Base-by-base conservation (phyloP, 106 monocot genomes). In the Acanthochlamys bracteata region DNA sequence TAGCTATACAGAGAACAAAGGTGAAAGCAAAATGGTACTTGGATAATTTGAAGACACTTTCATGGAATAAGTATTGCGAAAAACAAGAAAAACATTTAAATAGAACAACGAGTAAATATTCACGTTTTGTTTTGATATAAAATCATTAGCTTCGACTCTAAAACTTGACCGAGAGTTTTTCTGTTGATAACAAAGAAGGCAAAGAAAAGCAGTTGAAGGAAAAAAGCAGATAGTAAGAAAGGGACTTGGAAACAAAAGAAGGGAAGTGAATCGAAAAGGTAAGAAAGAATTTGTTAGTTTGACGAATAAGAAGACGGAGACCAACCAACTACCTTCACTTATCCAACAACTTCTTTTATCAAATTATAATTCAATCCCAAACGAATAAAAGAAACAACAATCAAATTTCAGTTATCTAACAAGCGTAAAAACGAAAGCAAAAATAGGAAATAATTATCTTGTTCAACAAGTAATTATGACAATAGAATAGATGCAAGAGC, bases 271-370 rank as follows among this genome's bases (percentile, higher is more conserved):
- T 22, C n/a, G 70, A 54, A 61, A 67, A 74, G 53, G 33, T 17
- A 51, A 64, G 41, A 9, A 6, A 7, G 10, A 51, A 4, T 33
- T 33, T 33, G 33, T 49, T 49, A 49, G 49, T 49, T 49, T 17
- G 17, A 49, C 1, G 20, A 62, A 17, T 14, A 17, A 40, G 19
- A 41, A 21, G 53, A 66, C 51, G 11, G 59, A 51, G 72, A 65
- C 20, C 20, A 52, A 63, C 45, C 67, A 72, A 74, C 66, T 66
- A 68, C 46, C 64, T 42, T 20, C 51, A 67, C 25, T 14, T 51
- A 49, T 25, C 70, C 69, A 82, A 76, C 69, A 55, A 82, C 76
- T 76, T 33, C 25, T 33, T 33, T 33, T 1, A 33, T 33, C 6
- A 33, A 33, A 1, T 33, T 33, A 33, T 33, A 33, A 1, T 33